Base-by-base conservation (phyloP, 352 stramenopile genomes). In the Pythium aphanidermatum region DNA sequence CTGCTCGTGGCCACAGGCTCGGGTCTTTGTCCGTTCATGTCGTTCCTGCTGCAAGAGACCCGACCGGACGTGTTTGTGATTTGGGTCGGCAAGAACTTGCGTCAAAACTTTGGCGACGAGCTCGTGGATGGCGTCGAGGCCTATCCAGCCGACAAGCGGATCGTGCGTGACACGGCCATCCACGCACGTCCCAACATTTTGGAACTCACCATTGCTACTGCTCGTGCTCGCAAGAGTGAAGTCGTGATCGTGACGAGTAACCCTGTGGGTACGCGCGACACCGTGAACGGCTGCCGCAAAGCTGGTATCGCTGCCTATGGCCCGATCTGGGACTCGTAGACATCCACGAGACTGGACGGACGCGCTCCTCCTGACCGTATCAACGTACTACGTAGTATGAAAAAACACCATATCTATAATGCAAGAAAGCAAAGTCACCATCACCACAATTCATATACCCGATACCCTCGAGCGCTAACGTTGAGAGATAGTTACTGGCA, bases 61-160 rank as follows among this genome's bases (percentile, higher is more conserved):
- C 11, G 24, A 13, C 26, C 40, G n/a, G 40, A 47, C 17, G 40
- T 47, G 23, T 47, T 37, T n/a, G 40, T 47, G 7, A 47, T 47
- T n/a, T 47, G 40, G 27, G 40, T 47, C 40, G 40, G 40, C 40
- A 47, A 47, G 40, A 47, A 47, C n/a, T 23, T 47, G 6, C 26
- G 40, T 14, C 40, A 47, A 23, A 47, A 47, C 40, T 47, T 47
- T 27, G 40, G 36, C 21, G 27, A 47, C 20, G 27, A 47, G 40
- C 25, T 47, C 16, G 29, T 47, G 40, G 16, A 17, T 13, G 40
- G 40, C n/a, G 40, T 47, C 27, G 27, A 47, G 26, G 26, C 9
- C 4, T 34, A 47, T 19, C 40, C 40, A 6, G 40, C 24, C n/a
- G 40, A 47, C 19, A 47, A 27, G 28, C 26, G 28, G 9, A 47